Percentiles rank a stretch among this genome's conserved stretches.
These are phyloP conservation scores for Ploettnerulaceae sp. DNA, from an alignment of 2,329 filamentous ascomycete genomes.

Conservation along the genomic window DNA sequence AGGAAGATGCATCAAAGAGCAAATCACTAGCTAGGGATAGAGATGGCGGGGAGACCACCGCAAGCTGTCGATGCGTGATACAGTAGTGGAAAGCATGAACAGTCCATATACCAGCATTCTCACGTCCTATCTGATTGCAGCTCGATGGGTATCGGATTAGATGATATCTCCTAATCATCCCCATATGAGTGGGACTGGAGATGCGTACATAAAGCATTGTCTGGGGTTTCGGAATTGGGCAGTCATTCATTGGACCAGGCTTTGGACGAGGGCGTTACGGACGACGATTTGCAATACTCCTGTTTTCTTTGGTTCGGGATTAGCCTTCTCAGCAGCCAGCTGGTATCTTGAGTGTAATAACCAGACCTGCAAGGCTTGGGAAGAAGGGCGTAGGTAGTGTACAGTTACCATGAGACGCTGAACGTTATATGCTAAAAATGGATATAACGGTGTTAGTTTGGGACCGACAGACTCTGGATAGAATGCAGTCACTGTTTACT, in stretches of 20 bases:
- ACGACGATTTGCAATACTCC: background rate
- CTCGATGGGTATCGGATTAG: background rate
- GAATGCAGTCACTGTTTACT: slow-evolving; percentile 20
- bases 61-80: slow-evolving; percentile 61
- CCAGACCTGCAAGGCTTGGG: slow-evolving; percentile 5
- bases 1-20: slow-evolving; percentile 45
- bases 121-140: background rate
- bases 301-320: slow-evolving; percentile 3
- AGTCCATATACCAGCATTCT: background rate
- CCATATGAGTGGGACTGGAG: slow-evolving; percentile 1
- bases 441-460: slow-evolving; percentile 13
- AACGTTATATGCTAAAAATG: slow-evolving; percentile 7
- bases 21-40: slow-evolving; percentile 38
- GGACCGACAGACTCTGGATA: slow-evolving; percentile 17
- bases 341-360: background rate
- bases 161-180: background rate
- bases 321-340: background rate
- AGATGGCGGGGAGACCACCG: slow-evolving; percentile 51
- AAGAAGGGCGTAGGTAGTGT: slow-evolving; percentile 11
- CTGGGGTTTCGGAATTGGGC: background rate
- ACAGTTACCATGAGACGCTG: slow-evolving; percentile 15
- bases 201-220: slow-evolving; percentile 4
- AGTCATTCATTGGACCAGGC: background rate
- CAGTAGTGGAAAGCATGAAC: slow-evolving; percentile 39
- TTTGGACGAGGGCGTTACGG: slow-evolving; percentile 6